phyloP scores from a whole-genome alignment of 768 basidiomycete species.

The Leccinellum rugosiceps region DNA sequence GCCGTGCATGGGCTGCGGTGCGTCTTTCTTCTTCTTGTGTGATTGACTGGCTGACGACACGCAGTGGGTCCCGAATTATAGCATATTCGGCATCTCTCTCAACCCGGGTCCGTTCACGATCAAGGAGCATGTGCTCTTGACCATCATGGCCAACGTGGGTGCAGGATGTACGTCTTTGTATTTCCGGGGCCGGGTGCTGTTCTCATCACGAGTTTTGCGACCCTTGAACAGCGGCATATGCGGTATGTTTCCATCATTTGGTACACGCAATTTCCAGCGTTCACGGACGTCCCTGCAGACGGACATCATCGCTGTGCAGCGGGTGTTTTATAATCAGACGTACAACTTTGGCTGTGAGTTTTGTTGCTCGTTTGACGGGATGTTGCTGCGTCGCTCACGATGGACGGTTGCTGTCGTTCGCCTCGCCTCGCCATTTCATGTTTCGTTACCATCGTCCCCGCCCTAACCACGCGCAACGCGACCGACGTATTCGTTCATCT shows the following conservation, averaged over 20 bases:
- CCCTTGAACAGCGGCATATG: conserved; percentile 43
- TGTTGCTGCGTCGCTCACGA: not conserved
- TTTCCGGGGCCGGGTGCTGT: not conserved
- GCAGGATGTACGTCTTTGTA: conserved; percentile 21
- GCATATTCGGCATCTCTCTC: conserved; percentile 55
- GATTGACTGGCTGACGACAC: not conserved
- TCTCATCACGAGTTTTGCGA: too few species aligned
- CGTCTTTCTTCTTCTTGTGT: not conserved
- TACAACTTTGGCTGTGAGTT: conserved; percentile 50
- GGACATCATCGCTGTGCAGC: conserved; percentile 72
- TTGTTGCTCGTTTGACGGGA: not conserved
- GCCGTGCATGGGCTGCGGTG: conserved; percentile 55
- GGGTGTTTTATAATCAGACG: conserved; percentile 60
- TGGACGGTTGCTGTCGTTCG: too few species aligned
- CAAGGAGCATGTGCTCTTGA: conserved; percentile 69
- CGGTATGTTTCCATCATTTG: conserved; percentile 20
- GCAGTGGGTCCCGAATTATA: conserved; percentile 47
- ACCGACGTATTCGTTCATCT: not conserved
- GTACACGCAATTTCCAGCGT: not conserved
- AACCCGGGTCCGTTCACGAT: conserved; percentile 78
- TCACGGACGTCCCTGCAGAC: conserved; percentile 35
- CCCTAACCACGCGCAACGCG: not conserved
- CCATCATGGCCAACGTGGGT: conserved; percentile 59
- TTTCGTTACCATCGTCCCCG: not conserved
- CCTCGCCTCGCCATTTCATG: not conserved